Evolutionary conservation across 2,329 filamentous ascomycete genomes (phyloP), one percentile per base, ranked within the genome.

Genomic region (Onygenales sp.): DNA sequence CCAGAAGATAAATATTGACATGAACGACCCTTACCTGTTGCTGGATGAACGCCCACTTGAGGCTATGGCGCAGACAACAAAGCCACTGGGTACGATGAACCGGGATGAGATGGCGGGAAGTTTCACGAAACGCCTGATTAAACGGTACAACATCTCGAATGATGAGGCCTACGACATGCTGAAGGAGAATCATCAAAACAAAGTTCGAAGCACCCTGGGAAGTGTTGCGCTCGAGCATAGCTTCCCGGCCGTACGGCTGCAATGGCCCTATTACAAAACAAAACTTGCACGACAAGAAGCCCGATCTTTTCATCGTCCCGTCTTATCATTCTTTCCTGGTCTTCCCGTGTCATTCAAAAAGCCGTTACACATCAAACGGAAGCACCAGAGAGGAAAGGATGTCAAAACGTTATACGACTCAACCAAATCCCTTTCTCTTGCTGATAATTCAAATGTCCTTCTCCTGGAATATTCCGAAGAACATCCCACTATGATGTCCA

Each of bases 391-490:
- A 69, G 86, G 86, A 56, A 87, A 89, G 63, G 81, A 85, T 59
- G 82, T 86, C 1, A 85, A 87, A 52, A 84, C 91, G 49, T 78
- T 94, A 0, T 98, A 91, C 70, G 80, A 81, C 32, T 82, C 81
- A 21, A 89, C 90, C 1, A 89, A 86, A 64, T 87, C 95, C 61
- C 76, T 98, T 14, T 89, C 87, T 31, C 76, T 96, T 61, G 87
- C 83, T 57, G 93, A 98, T 69, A 96, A 95, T 65, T 90, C 92
- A 0, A 86, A 84, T 43, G 85, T 89, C 17, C 79, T 96, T 5
- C 79, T 98, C 11, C 85, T 97, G 36, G 93, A 98, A 70, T 98
- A 98, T 68, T 94, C 89, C 7, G 93, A 98, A 70, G 90, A 96
- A 64, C 86, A 89, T 58, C 93, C 93, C 0, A 87, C 86, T 8